phyloP scores from a whole-genome alignment of 495 filamentous ascomycete species.

The Aspergillus saccharolyticus region DNA sequence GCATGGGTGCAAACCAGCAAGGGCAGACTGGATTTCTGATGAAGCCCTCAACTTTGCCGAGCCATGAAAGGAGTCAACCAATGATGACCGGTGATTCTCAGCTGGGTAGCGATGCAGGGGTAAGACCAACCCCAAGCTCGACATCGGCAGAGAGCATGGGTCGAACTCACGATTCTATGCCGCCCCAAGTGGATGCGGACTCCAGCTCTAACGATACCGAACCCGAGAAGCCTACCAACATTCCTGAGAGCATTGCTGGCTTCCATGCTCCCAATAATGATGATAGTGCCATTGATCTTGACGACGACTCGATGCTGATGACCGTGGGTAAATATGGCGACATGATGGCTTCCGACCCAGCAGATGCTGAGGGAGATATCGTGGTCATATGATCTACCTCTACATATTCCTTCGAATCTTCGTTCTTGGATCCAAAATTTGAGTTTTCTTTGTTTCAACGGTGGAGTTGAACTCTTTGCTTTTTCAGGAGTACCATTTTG shows the following conservation, averaged over 20 bases:
- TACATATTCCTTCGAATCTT: constrained; percentile 17
- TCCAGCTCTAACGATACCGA: constrained; percentile 12
- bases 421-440: constrained; percentile 16
- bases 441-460: constrained; percentile 16
- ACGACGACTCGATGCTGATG: constrained; percentile 44
- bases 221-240: constrained; percentile 21
- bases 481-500: constrained; percentile 24
- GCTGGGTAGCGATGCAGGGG: background rate
- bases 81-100: constrained; percentile 10
- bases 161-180: constrained; percentile 11
- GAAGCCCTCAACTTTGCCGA: constrained; percentile 18
- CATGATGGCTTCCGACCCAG: constrained; percentile 47
- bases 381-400: constrained; percentile 37
- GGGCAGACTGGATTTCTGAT: constrained; percentile 21
- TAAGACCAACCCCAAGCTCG: constrained; percentile 9
- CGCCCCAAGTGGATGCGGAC: constrained; percentile 12
- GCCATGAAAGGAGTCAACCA: constrained; percentile 10
- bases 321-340: constrained; percentile 47
- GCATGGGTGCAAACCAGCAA: constrained; percentile 27
- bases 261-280: constrained; percentile 41
- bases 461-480: constrained; percentile 23
- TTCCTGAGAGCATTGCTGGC: constrained; percentile 25
- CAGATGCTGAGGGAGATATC: constrained; percentile 46
- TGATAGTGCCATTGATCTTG: constrained; percentile 45
- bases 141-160: constrained; percentile 1